A percentile compares a stretch with the other conserved stretches of the same genome.
Conservation (phyloP, 2,329 filamentous ascomycete genomes). For the Phaeophleospora eucalypticola region DNA sequence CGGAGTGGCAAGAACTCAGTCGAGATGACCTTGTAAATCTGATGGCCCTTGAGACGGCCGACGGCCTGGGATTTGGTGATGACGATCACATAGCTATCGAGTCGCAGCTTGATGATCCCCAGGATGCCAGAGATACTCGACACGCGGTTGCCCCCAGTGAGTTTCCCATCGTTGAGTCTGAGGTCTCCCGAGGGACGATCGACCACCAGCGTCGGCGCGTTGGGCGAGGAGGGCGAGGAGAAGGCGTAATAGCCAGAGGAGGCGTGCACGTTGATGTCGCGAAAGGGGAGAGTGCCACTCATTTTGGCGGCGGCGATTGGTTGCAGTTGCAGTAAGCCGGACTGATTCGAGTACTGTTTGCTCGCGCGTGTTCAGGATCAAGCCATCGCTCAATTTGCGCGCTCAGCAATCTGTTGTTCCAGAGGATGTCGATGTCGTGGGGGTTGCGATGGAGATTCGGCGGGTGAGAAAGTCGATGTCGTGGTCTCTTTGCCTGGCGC, state of each 20-base stretch:
- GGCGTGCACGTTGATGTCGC: slow-evolving; percentile 95
- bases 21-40: slow-evolving; percentile 86
- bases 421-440: neutral
- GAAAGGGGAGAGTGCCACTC: slow-evolving; percentile 65
- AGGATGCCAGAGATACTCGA: slow-evolving; percentile 94
- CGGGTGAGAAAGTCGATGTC: neutral
- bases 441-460: slow-evolving; percentile 4
- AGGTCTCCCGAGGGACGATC: slow-evolving; percentile 91
- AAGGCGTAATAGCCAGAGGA: slow-evolving; percentile 92
- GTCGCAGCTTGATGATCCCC: slow-evolving; percentile 85
- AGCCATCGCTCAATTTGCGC: too few species aligned
- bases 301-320: slow-evolving; percentile 32
- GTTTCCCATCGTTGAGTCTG: slow-evolving; percentile 73
- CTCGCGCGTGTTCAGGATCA: too few species aligned
- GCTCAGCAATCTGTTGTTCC: too few species aligned
- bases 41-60: slow-evolving; percentile 88
- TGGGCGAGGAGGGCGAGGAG: slow-evolving; percentile 87
- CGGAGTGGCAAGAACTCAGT: slow-evolving; percentile 93
- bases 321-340: too few species aligned
- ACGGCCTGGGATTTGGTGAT: slow-evolving; percentile 92
- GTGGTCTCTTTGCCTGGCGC: neutral
- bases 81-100: slow-evolving; percentile 95
- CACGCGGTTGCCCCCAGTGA: slow-evolving; percentile 74
- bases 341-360: too few species aligned
- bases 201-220: slow-evolving; percentile 80